Evolutionary conservation across 2,329 filamentous ascomycete genomes (phyloP), one percentile per base, ranked within the genome.

Genomic region (Penicillium sp.): DNA sequence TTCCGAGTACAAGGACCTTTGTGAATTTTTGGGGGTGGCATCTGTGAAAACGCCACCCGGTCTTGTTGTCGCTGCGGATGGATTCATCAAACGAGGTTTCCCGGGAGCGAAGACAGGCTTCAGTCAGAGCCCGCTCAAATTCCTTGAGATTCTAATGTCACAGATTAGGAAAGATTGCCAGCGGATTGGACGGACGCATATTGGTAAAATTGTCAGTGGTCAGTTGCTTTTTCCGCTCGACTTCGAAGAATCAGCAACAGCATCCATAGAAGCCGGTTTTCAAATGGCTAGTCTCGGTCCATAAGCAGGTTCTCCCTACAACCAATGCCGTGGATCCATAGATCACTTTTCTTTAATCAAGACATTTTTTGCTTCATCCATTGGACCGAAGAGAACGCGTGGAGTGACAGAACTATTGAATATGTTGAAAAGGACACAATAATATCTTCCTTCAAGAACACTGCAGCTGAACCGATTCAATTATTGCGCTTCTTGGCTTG

Each of bases 1-100:
- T 43, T 57, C 72, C 0, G 81, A 89, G 52, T 91, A 90, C 59
- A 60, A 68, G 0, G 67, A 62, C 5, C 55, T 73, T 13, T 68
- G 61, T 19, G 43, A 55, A 2, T 61, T 63, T 29, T 54, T 68
- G 0, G 60, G 66, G 0, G 60, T 68, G 21, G 65, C 66, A 4
- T 67, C 52, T 21, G 16, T 34, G 8, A n/a, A 51, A 40, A 59
- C 60, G n/a, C 49, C 52, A 2, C 58, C 65, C 0, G 68, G 66
- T 7, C 55, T 72, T 11, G 57, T 62, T 11, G 69, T 75, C 1
- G 67, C 57, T 23, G 65, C 66, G 66, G 61, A 59, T 29, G 5
- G 27, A 8, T 29, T 29, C 5, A 29, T 29, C 27, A 7, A 29
- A 9, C 6, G 27, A 7, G 57, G 51, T 72, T 56, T 25, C 60